These are phyloP conservation scores for Penstemon barbatus DNA, from an alignment of 257 asterid species.

Conservation along the genomic window DNA sequence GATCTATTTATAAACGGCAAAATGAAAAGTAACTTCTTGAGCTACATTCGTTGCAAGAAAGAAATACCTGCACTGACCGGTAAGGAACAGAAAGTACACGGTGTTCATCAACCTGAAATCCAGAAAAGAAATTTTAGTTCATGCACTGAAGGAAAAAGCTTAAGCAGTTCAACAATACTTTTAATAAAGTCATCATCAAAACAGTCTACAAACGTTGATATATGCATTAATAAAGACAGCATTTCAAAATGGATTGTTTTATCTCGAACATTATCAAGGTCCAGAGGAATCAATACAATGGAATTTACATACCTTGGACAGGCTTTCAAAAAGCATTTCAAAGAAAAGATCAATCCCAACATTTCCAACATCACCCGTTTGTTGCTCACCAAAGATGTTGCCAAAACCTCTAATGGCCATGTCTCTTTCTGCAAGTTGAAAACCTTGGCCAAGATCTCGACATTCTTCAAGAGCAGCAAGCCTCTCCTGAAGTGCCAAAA, in stretches of 20 bases:
- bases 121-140: slow-evolving; percentile 31
- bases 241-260: background rate
- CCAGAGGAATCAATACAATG: background rate
- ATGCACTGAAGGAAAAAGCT: slow-evolving; percentile 21
- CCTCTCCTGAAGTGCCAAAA: slow-evolving; percentile 68
- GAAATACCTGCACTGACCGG: slow-evolving; percentile 81
- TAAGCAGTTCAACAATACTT: slow-evolving; percentile 9
- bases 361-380: slow-evolving; percentile 98
- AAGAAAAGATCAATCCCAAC: slow-evolving; percentile 99
- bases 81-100: slow-evolving; percentile 83
- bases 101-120: slow-evolving; percentile 82
- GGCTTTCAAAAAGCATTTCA: slow-evolving; percentile 97
- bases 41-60: slow-evolving; percentile 17
- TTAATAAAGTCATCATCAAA: slow-evolving; percentile 16
- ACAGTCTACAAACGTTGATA: slow-evolving; percentile 1
- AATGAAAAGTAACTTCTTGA: slow-evolving; percentile 4
- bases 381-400: slow-evolving; percentile 97
- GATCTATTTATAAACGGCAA: slow-evolving; percentile 11
- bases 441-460: slow-evolving; percentile 94
- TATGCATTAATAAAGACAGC: slow-evolving; percentile 20
- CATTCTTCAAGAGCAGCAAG: slow-evolving; percentile 96
- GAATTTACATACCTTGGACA: slow-evolving; percentile 71
- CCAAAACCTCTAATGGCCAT: slow-evolving; percentile 99
- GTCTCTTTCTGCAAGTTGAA: slow-evolving; percentile 97
- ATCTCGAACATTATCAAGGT: background rate